phyloP scores from a whole-genome alignment of 352 stramenopile species.

The Globisporangium cystogenes region DNA sequence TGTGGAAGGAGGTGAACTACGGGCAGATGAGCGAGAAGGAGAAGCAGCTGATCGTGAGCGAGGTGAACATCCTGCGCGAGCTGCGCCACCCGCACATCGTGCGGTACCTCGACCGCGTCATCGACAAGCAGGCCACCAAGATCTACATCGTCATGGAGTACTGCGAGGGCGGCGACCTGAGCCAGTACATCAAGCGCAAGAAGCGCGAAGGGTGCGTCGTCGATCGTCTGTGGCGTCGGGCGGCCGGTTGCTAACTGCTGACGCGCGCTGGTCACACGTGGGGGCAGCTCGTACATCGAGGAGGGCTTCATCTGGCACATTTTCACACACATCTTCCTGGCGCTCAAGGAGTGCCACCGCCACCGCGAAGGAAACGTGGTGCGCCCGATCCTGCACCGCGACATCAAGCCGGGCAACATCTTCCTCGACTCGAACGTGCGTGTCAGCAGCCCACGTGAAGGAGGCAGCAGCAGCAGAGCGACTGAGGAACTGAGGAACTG shows the following conservation, averaged over 20 bases:
- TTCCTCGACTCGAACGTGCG: slow-evolving; percentile 87
- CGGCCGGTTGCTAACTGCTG: no score
- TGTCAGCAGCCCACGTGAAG: no score
- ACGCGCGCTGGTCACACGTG: background rate
- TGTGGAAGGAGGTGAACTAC: slow-evolving; percentile 93
- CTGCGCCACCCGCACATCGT: slow-evolving; percentile 92
- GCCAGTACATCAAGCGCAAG: slow-evolving; percentile 89
- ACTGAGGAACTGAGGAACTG: no score
- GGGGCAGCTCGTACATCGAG: slow-evolving; percentile 85
- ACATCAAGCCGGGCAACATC: slow-evolving; percentile 93
- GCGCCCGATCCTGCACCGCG: slow-evolving; percentile 85
- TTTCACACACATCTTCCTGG: slow-evolving; percentile 90
- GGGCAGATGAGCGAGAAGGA: slow-evolving; percentile 91
- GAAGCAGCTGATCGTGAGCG: slow-evolving; percentile 92
- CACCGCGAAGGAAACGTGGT: slow-evolving; percentile 78
- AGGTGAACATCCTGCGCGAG: slow-evolving; percentile 93
- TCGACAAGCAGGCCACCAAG: slow-evolving; percentile 90
- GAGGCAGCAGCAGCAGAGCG: no score
- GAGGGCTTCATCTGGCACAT: slow-evolving; percentile 93
- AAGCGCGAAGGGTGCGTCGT: slow-evolving; percentile 73
- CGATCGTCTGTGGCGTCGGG: no score
- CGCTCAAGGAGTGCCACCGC: slow-evolving; percentile 89
- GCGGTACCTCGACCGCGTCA: slow-evolving; percentile 91
- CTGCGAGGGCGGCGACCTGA: slow-evolving; percentile 88
- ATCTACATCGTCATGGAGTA: slow-evolving; percentile 96